Percentiles rank a stretch among this genome's conserved stretches.
Evolutionary conservation across 768 basidiomycete species (phyloP).

Genomic region (Boletellus emodensis): DNA sequence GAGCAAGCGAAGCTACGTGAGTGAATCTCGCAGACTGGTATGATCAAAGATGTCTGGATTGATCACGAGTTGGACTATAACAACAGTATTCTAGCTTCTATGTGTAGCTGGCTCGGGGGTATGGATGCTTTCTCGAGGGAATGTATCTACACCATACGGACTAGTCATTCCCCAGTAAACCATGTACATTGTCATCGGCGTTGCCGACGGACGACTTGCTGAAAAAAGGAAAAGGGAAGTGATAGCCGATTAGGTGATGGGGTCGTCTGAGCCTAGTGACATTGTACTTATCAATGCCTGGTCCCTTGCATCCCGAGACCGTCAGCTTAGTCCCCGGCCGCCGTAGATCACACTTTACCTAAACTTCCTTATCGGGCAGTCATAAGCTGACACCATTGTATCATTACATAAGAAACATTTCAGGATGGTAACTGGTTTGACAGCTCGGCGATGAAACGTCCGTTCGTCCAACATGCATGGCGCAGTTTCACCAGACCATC

Average conservation of each 20-base stretch:
- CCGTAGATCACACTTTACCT: no score
- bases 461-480: not conserved
- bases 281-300: no score
- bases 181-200: conserved; percentile 5
- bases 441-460: conserved; percentile 3
- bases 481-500: conserved; percentile 1
- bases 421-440: no score
- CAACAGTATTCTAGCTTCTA: conserved; percentile 34
- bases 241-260: no score
- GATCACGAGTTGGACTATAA: conserved; percentile 12
- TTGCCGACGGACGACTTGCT: no score
- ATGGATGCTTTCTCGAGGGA: not conserved
- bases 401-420: no score
- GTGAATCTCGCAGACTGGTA: conserved; percentile 41
- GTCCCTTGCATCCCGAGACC: no score
- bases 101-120: conserved; percentile 15
- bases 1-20: conserved; percentile 37
- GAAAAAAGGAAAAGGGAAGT: no score
- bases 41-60: conserved; percentile 28
- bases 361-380: no score
- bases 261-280: no score
- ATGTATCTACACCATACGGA: conserved; percentile 1
- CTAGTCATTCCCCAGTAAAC: conserved; percentile 13
- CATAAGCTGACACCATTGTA: no score
- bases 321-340: no score